Evolutionary conservation across 148 eudicot species (phyloP), one percentile per base, ranked within the genome.

Genomic region (Dianthus caryophyllus): DNA sequence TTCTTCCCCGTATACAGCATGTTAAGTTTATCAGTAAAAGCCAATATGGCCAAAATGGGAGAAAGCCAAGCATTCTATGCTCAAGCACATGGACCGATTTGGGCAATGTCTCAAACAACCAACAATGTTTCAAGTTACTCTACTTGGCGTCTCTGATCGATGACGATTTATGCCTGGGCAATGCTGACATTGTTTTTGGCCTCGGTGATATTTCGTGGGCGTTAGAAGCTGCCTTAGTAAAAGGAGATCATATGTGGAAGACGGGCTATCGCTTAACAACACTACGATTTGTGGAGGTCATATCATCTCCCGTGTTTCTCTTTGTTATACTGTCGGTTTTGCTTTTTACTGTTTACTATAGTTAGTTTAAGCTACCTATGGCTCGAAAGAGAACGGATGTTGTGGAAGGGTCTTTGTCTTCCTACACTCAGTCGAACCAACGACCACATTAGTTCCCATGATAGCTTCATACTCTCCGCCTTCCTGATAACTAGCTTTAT

Each of bases 151-250:
- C 86, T 13, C 83, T 89, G 2, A 71, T 89, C 13, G 86, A 81
- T 61, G 77, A 89, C 52, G 80, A 85, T 71, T 82, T 89, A 20
- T 82, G 88, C 50, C 70, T 89, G 43, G 70, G 82, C 18, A 69
- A 78, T 53, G 78, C 43, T 47, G 83, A 84, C 54, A 81, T 87
- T 53, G 58, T 78, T 49, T 87, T 87, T 80, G 96, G 96, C 49
- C 92, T 92, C 0, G 89, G 92, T 24, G 89, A 84, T 68, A 74
- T 83, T 69, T 79, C 96, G 64, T 87, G 92, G 92, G 83, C 96
- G 0, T 70, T 89, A 79, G 96, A 92, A 60, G 89, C 92, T 49
- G 84, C 92, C 56, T 76, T 89, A 33, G 77, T 89, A 4, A 85
- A 83, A 72, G 89, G 63, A 36, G 55, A 64, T 9, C 66, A 48